Percentiles rank a stretch among this genome's conserved stretches.
These are phyloP conservation scores for Malbranchea zuffiana DNA, from an alignment of 2,329 filamentous ascomycete species.

Conservation along the genomic window DNA sequence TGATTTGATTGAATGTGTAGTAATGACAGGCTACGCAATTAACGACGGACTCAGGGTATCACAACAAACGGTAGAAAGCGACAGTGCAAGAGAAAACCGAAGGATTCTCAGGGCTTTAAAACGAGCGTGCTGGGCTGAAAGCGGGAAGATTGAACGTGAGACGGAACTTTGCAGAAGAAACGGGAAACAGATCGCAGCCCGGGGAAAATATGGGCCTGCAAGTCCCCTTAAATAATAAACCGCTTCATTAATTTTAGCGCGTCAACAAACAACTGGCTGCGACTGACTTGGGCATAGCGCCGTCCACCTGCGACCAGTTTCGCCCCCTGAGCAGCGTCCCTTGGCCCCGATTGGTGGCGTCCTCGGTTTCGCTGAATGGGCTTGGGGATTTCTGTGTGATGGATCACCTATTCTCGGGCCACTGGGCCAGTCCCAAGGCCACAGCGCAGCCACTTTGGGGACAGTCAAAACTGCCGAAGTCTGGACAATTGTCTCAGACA, in stretches of 20 bases:
- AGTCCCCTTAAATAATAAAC: conserved; percentile 5
- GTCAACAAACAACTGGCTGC: neutral
- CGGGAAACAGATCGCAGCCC: conserved; percentile 7
- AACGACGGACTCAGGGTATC: too few relatives aligned
- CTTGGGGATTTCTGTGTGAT: too few relatives aligned
- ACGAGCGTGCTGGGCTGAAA: conserved; percentile 9
- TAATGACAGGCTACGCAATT: too few relatives aligned
- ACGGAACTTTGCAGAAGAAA: conserved; percentile 7
- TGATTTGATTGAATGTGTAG: conserved; percentile 13
- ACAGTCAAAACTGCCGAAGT: too few relatives aligned
- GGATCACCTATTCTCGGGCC: too few relatives aligned
- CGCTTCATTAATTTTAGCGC: too few relatives aligned
- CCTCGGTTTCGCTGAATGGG: too few relatives aligned
- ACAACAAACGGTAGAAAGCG: too few relatives aligned
- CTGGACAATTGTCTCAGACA: too few relatives aligned
- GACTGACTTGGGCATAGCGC: conserved; percentile 8
- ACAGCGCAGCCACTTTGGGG: too few relatives aligned
- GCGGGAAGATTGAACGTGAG: neutral
- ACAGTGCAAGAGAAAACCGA: conserved; percentile 3
- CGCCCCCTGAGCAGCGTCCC: neutral
- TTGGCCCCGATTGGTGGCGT: conserved; percentile 7
- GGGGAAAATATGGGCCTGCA: conserved; percentile 7
- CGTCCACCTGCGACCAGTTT: neutral
- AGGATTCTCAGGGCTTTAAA: too few relatives aligned
- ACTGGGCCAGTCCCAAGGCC: too few relatives aligned